Evolutionary conservation across 2,329 filamentous ascomycete genomes (phyloP).

Genomic region (Penicillium janthinellum): DNA sequence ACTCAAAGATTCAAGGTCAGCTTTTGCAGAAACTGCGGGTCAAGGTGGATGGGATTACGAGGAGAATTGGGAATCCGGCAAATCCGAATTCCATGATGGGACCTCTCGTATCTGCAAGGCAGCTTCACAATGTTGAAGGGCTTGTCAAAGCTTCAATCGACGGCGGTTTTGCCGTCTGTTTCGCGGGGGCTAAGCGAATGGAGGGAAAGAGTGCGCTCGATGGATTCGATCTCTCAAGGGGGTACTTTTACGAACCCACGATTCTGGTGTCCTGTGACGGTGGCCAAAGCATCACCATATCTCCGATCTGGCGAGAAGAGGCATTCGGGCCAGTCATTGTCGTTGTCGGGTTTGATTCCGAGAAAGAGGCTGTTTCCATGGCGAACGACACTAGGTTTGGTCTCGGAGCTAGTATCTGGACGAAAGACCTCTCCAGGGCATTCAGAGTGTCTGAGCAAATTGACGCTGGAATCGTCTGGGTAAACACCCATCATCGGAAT

Average conservation of each 20-base stretch:
- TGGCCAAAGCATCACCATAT: constrained; percentile 12
- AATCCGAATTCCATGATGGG: constrained; percentile 24
- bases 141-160: constrained; percentile 13
- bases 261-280: constrained; percentile 11
- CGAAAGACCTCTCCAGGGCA: constrained; percentile 52
- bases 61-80: constrained; percentile 19
- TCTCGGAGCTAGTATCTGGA: constrained; percentile 55
- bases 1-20: constrained; percentile 46
- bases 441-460: constrained; percentile 51
- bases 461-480: constrained; percentile 53
- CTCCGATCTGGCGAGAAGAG: constrained; percentile 44
- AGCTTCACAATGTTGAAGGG: constrained; percentile 15
- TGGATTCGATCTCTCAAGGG: constrained; percentile 17
- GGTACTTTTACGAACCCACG: constrained; percentile 24
- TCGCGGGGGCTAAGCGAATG: constrained; percentile 19
- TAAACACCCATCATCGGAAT: constrained; percentile 66
- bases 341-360: constrained; percentile 50
- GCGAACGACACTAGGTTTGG: constrained; percentile 56
- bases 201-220: constrained; percentile 15
- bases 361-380: constrained; percentile 50
- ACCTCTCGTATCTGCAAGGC: constrained; percentile 19
- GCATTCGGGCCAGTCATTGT: constrained; percentile 57
- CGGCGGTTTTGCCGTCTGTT: background rate
- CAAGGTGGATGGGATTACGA: constrained; percentile 51
- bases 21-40: constrained; percentile 43